These are phyloP conservation scores for Fusarium sterilihyphosum DNA, from an alignment of 2,329 filamentous ascomycete species.

Conservation along the genomic window DNA sequence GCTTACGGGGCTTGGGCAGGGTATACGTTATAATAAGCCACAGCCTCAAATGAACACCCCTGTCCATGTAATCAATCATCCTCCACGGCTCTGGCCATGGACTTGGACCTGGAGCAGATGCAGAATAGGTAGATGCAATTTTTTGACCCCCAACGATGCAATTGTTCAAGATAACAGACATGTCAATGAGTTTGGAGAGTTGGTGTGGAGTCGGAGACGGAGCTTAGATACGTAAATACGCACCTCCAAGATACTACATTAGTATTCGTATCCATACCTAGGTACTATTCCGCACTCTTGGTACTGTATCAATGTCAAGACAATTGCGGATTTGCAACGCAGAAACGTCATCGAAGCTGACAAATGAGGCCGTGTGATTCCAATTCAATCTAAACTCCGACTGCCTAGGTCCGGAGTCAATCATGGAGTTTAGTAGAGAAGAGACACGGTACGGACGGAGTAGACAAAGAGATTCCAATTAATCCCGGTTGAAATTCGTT, in stretches of 20 bases:
- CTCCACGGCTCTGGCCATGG: constrained; percentile 19
- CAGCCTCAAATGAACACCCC: constrained; percentile 30
- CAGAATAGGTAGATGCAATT: background rate
- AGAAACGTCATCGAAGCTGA: constrained; percentile 23
- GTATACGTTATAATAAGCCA: constrained; percentile 33
- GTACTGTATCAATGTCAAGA: background rate
- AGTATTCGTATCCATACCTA: background rate
- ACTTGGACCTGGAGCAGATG: background rate
- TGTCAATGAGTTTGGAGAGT: background rate
- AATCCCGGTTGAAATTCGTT: constrained; percentile 3
- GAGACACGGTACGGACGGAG: background rate
- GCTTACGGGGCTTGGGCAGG: constrained; percentile 33
- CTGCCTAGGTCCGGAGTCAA: background rate
- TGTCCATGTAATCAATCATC: constrained; percentile 13
- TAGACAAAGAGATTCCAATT: background rate
- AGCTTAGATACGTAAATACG: constrained; percentile 27
- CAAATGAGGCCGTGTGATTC: constrained; percentile 1
- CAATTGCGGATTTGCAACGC: background rate
- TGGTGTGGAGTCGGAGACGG: constrained; percentile 1
- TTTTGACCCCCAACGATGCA: constrained; percentile 9
- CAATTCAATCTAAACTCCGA: constrained; percentile 4
- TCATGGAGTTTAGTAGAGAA: background rate
- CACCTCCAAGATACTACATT: background rate
- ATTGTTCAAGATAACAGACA: background rate
- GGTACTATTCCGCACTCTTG: background rate